phyloP scores from a whole-genome alignment of 805 yeast species.

The Kazachstania psychrophila region DNA sequence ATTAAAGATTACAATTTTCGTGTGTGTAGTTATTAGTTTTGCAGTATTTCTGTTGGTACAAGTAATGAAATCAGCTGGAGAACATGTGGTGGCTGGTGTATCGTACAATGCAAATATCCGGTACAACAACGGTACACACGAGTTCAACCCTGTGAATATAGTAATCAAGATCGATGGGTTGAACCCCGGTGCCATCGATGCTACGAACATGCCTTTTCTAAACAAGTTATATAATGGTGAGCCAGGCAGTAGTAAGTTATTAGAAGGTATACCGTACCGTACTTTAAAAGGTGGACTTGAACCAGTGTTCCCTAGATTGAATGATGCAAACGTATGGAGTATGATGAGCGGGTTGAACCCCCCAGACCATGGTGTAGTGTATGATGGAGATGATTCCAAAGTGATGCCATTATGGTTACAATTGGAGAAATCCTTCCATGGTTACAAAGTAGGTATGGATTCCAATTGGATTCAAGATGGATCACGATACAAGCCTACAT shows the following conservation, averaged over 20 bases:
- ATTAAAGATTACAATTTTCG: too few species aligned
- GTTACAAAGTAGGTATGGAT: background rate
- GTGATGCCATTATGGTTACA: background rate
- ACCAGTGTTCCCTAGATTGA: background rate
- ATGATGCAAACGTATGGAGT: slow-evolving; percentile 1
- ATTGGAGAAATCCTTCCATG: background rate
- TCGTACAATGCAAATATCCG: slow-evolving; percentile 10
- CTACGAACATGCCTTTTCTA: slow-evolving; percentile 59
- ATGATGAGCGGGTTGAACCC: background rate
- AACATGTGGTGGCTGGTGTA: too few species aligned
- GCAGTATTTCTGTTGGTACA: slow-evolving; percentile 2
- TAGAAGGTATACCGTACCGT: background rate
- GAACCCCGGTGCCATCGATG: slow-evolving; percentile 77
- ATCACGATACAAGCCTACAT: background rate
- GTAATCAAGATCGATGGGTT: slow-evolving; percentile 80
- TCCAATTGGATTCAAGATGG: too few species aligned
- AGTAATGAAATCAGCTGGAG: slow-evolving; percentile 1
- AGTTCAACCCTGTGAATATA: slow-evolving; percentile 70
- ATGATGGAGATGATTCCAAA: background rate
- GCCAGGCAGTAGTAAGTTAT: background rate
- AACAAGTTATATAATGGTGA: background rate
- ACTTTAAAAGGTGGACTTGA: background rate
- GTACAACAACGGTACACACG: slow-evolving; percentile 51
- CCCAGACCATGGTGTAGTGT: background rate
- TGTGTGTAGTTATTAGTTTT: background rate